Evolutionary conservation across 2,329 filamentous ascomycete species (phyloP).

Genomic region (Amylocarpus encephaloides): DNA sequence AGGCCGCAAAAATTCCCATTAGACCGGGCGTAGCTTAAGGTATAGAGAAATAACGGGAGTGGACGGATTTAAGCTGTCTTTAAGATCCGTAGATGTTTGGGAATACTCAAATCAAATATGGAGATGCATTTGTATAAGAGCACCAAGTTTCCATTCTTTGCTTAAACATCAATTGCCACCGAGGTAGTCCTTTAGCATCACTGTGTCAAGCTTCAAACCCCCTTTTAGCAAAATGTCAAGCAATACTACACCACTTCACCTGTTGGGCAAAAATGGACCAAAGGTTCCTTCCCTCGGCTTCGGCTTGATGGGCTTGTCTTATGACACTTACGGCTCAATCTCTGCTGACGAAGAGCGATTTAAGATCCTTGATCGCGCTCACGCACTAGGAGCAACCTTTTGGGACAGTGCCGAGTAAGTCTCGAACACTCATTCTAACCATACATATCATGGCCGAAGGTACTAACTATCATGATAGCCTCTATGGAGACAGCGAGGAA

Average conservation of each 20-base stretch:
- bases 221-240: not conserved
- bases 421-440: not conserved
- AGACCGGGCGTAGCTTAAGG: too few relatives aligned
- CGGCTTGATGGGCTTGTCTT: slow-evolving; percentile 29
- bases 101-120: too few relatives aligned
- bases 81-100: too few relatives aligned
- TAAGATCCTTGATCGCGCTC: slow-evolving; percentile 34
- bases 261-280: not conserved
- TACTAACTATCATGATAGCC: slow-evolving; percentile 3
- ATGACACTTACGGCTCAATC: slow-evolving; percentile 8
- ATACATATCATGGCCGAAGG: too few relatives aligned
- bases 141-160: too few relatives aligned
- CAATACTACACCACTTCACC: not conserved
- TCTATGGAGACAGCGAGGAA: slow-evolving; percentile 37
- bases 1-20: too few relatives aligned
- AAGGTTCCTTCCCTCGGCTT: slow-evolving; percentile 28
- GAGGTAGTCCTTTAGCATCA: too few relatives aligned
- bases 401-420: slow-evolving; percentile 22
- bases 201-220: not conserved
- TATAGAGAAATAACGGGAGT: too few relatives aligned
- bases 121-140: too few relatives aligned
- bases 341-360: slow-evolving; percentile 33
- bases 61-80: too few relatives aligned
- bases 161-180: too few relatives aligned
- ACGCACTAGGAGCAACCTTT: slow-evolving; percentile 33